Conservation (phyloP, 2,329 filamentous ascomycete genomes). For the Ascomycota sp. region DNA sequence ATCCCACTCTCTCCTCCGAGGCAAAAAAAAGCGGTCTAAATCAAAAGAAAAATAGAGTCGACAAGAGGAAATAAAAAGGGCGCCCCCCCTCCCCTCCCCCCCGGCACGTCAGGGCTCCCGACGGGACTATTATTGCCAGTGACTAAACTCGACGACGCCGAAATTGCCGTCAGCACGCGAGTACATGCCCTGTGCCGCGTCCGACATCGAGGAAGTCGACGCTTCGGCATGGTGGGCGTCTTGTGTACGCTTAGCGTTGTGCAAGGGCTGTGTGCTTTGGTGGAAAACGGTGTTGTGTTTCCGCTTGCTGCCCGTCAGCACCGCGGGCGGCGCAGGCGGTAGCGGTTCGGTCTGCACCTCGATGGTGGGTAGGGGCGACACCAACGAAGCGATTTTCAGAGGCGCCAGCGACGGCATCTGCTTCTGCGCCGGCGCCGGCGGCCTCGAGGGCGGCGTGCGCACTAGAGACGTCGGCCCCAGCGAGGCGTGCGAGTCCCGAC, state of each 20-base stretch:
- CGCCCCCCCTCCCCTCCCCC: no score
- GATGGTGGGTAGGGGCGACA: conserved; percentile 15
- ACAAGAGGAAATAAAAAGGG: no score
- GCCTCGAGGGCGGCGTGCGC: conserved; percentile 8
- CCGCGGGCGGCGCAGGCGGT: conserved; percentile 7
- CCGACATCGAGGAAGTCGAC: conserved; percentile 8
- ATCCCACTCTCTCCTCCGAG: no score
- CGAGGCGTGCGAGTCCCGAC: conserved; percentile 11
- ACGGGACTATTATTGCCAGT: conserved; percentile 7
- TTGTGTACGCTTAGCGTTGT: conserved; percentile 17
- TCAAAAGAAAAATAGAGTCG: no score
- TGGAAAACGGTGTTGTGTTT: conserved; percentile 16
- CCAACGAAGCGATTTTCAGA: conserved; percentile 15
- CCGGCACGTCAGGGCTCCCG: no score
- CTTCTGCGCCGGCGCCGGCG: conserved; percentile 2
- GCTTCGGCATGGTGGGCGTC: conserved; percentile 11
- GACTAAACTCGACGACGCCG: conserved; percentile 11
- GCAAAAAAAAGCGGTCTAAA: no score
- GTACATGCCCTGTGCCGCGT: conserved; percentile 13
- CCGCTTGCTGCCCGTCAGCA: conserved; percentile 14
- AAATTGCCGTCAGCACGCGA: conserved; percentile 15
- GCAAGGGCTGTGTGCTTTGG: conserved; percentile 11
- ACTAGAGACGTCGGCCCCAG: conserved; percentile 9
- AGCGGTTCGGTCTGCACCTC: conserved; percentile 13
- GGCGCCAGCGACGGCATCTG: conserved; percentile 12